phyloP scores from a whole-genome alignment of 2,329 filamentous ascomycete species.

The Microsporum canis region DNA sequence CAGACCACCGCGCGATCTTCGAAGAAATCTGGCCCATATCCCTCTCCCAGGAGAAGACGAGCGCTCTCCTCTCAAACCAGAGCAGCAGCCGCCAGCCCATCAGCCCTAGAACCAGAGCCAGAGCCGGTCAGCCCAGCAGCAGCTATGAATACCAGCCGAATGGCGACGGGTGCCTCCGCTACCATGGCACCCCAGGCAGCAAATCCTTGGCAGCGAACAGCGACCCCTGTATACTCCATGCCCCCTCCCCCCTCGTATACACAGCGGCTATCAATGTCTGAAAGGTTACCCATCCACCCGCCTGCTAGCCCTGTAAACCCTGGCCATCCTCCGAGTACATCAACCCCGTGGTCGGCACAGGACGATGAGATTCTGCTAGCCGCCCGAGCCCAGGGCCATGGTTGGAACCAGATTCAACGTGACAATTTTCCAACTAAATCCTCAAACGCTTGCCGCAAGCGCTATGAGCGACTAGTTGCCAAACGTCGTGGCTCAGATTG shows the following conservation, averaged over 20 bases:
- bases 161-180: constrained; percentile 1
- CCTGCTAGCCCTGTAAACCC: constrained; percentile 8
- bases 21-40: constrained; percentile 13
- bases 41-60: constrained; percentile 3
- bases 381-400: constrained; percentile 62
- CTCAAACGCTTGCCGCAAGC: constrained; percentile 76
- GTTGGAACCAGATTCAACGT: constrained; percentile 71
- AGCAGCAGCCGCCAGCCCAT: neutral
- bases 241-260: constrained; percentile 13
- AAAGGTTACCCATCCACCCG: constrained; percentile 1
- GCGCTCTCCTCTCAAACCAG: neutral
- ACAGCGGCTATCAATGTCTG: constrained; percentile 1
- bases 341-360: constrained; percentile 57
- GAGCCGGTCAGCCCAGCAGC: constrained; percentile 1
- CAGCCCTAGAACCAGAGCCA: constrained; percentile 2
- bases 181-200: constrained; percentile 4
- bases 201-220: constrained; percentile 8
- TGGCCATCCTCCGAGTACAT: constrained; percentile 10
- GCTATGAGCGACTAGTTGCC: constrained; percentile 75
- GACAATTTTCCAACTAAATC: constrained; percentile 66
- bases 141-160: constrained; percentile 11
- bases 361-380: constrained; percentile 64
- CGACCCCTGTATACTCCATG: constrained; percentile 5
- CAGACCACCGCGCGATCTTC: constrained; percentile 12
- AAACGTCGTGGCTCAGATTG: constrained; percentile 61